Evolutionary conservation across 2,329 filamentous ascomycete genomes (phyloP).

Genomic region (Cryphonectria nitschkei): DNA sequence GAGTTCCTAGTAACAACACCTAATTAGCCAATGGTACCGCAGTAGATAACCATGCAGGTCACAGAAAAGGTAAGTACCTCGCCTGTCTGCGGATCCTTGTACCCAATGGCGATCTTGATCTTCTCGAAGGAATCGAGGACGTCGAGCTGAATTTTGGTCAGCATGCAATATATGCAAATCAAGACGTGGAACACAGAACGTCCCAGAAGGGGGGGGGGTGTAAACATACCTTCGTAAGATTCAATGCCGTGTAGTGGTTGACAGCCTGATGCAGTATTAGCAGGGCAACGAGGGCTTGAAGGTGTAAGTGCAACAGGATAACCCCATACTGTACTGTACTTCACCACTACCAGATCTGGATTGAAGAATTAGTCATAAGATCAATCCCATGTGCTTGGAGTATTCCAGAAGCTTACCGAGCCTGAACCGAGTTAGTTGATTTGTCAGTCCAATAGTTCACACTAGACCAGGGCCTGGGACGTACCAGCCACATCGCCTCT

Average conservation of each 20-base stretch:
- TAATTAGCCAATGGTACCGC: background rate
- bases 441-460: background rate
- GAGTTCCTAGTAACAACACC: constrained; percentile 41
- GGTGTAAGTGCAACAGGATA: background rate
- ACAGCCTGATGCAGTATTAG: constrained; percentile 40
- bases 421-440: background rate
- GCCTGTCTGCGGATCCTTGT: constrained; percentile 54
- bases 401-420: constrained; percentile 36
- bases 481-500: constrained; percentile 59
- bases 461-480: background rate
- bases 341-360: constrained; percentile 66
- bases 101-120: constrained; percentile 75
- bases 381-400: background rate
- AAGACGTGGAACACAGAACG: constrained; percentile 35
- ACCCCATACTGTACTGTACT: constrained; percentile 54
- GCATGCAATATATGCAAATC: constrained; percentile 68
- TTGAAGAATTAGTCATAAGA: background rate
- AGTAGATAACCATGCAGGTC: background rate
- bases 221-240: constrained; percentile 47
- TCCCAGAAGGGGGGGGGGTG: too few species aligned
- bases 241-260: constrained; percentile 69
- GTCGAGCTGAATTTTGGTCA: constrained; percentile 62
- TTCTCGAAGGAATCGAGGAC: constrained; percentile 74
- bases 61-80: constrained; percentile 32
- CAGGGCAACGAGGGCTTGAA: background rate